Conservation (phyloP, 768 basidiomycete genomes). For the Russula sp. region DNA sequence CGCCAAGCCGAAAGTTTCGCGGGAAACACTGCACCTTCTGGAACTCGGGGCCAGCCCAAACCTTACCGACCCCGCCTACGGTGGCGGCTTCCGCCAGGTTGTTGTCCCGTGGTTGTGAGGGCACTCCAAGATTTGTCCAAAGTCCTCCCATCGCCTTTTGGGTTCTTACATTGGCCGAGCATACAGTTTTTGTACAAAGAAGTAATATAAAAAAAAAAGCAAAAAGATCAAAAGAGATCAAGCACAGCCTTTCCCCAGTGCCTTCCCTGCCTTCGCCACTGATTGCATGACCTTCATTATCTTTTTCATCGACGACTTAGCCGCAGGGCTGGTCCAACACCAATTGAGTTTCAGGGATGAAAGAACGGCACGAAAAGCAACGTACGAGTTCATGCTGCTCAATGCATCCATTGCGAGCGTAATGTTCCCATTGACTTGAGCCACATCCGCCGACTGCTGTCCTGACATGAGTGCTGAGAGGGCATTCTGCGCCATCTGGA, state of each 20-base stretch:
- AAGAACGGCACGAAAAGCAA: background rate
- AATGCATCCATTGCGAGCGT: background rate
- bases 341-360: background rate
- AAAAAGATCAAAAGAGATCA: constrained; percentile 3
- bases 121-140: background rate
- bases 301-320: background rate
- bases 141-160: background rate
- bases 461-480: background rate
- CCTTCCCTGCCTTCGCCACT: background rate
- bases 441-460: background rate
- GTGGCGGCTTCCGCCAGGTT: background rate
- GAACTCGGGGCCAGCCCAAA: background rate
- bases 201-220: background rate
- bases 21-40: background rate
- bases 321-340: background rate
- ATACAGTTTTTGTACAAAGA: background rate
- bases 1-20: too few species aligned
- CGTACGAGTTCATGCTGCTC: background rate
- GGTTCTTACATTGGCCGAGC: constrained; percentile 6
- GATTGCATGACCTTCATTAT: background rate
- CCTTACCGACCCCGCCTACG: background rate
- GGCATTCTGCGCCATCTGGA: background rate
- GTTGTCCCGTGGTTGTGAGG: background rate
- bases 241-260: background rate
- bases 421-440: constrained; percentile 4